phyloP scores from a whole-genome alignment of 2,329 filamentous ascomycete species.

The Fusarium floridanum region DNA sequence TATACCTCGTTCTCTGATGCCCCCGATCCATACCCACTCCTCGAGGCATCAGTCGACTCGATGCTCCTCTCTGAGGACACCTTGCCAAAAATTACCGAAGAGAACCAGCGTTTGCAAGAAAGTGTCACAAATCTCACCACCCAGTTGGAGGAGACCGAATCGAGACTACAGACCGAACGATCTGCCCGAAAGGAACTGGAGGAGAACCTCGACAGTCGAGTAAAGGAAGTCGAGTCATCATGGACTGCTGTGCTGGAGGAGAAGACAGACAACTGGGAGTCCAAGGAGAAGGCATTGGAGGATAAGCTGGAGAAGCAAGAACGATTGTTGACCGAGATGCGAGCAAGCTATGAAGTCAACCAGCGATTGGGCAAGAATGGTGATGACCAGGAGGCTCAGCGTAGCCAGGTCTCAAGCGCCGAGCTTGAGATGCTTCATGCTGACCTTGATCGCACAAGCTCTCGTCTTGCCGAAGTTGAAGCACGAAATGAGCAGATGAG shows the following conservation, averaged over 20 bases:
- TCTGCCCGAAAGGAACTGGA: conserved; percentile 80
- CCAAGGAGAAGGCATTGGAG: conserved; percentile 90
- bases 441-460: conserved; percentile 89
- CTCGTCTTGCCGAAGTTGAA: conserved; percentile 89
- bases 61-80: conserved; percentile 93
- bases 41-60: conserved; percentile 96
- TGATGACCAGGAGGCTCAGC: conserved; percentile 68
- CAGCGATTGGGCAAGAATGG: conserved; percentile 85
- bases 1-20: conserved; percentile 96
- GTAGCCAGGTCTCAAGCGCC: conserved; percentile 81
- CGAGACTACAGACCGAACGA: conserved; percentile 82
- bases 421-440: conserved; percentile 94
- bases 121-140: conserved; percentile 80
- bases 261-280: conserved; percentile 96
- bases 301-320: conserved; percentile 97
- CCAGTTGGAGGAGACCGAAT: conserved; percentile 87
- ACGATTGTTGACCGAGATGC: conserved; percentile 90
- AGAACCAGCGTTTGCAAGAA: conserved; percentile 89
- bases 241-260: conserved; percentile 93
- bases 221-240: conserved; percentile 90
- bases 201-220: conserved; percentile 79
- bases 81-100: conserved; percentile 86
- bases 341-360: conserved; percentile 96
- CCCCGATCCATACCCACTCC: conserved; percentile 93
- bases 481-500: conserved; percentile 94